Evolutionary conservation across 2,329 filamentous ascomycete species (phyloP), one percentile per base, ranked within the genome.

Genomic region (Colletotrichum higginsianum): DNA sequence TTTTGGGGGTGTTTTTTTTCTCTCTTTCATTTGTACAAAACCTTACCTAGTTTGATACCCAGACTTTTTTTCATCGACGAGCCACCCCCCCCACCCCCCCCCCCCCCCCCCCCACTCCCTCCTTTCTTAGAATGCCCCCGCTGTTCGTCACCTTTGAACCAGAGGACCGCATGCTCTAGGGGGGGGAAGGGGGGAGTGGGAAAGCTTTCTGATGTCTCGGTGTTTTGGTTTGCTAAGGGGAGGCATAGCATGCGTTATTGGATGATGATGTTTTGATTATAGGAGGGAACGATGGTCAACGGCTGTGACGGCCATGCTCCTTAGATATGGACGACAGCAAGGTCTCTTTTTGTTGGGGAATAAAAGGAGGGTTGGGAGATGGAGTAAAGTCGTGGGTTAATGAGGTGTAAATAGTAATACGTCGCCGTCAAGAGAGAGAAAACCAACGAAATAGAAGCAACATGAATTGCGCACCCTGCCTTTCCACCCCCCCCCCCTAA

Each of bases 21-120:
- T 53, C 42, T 4, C 50, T 60, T 68, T 61, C 58, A 64, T 60
- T 63, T 64, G 52, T 71, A 70, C 50, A 62, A 71, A 66, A 30
- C 30, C 30, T 30, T 30, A 30, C 44, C 52, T 46, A 71, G 67
- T 71, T 73, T 66, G 71, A 73, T 73, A 71, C 67, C 71, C 71
- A 62, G 60, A 30, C 53, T 61, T 72, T 53, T 65, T 13, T 30
- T 44, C 21, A 49, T 56, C 44, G 56, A 69, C 55, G 38, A 52
- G n/a, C 30, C 49, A 8, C 30, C 1, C 30, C 30, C 23, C 23
- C 23, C 23, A 23, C 23, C 3, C 52, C 52, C 23, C 7, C 44
- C 15, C n/a, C 30, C 1, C 30, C 30, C 30, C 1, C 30, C 30
- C 9, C 18, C 11, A 18, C 15, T 1, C 9, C 11, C 18, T 21